phyloP scores from a whole-genome alignment of 768 basidiomycete genomes.

The Collybiopsis confluens region DNA sequence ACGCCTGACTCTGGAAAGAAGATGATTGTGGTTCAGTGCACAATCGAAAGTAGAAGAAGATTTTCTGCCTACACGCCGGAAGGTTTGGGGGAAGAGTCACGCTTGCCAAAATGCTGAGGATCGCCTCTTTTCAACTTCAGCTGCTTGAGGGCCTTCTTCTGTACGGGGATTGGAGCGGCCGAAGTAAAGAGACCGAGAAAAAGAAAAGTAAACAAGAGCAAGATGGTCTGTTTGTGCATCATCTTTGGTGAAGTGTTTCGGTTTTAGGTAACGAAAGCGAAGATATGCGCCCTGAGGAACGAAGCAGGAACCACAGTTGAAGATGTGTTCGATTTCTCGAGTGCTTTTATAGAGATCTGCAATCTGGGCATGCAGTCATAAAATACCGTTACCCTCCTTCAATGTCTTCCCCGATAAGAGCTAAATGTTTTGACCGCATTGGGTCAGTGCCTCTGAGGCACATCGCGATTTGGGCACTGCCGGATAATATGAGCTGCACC shows the following conservation, averaged over 20 bases:
- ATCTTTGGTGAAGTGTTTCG: background rate
- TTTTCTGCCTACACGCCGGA: slow-evolving; percentile 1
- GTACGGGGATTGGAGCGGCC: slow-evolving; percentile 12
- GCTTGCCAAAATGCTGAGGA: slow-evolving; percentile 10
- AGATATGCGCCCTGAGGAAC: background rate
- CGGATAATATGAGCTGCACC: background rate
- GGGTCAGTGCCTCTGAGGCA: background rate
- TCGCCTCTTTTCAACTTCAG: slow-evolving; percentile 19
- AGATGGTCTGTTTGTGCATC: slow-evolving; percentile 18
- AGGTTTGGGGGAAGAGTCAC: slow-evolving; percentile 7
- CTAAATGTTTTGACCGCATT: background rate
- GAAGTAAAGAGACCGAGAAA: slow-evolving; percentile 17
- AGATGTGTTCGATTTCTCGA: too few species aligned
- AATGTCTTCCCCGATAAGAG: too few species aligned
- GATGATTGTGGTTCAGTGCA: too few species aligned
- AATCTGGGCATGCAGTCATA: background rate
- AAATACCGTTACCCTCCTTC: background rate
- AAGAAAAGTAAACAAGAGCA: slow-evolving; percentile 19
- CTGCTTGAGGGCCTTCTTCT: slow-evolving; percentile 24
- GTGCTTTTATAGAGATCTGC: background rate
- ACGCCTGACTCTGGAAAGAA: slow-evolving; percentile 9
- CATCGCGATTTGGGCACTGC: slow-evolving; percentile 2
- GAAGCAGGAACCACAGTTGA: background rate
- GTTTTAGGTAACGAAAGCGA: background rate
- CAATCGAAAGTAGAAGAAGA: too few species aligned